Evolutionary conservation across 1,284 basidiomycete genomes (phyloP).

Genomic region (Leccinum ponderosum): DNA sequence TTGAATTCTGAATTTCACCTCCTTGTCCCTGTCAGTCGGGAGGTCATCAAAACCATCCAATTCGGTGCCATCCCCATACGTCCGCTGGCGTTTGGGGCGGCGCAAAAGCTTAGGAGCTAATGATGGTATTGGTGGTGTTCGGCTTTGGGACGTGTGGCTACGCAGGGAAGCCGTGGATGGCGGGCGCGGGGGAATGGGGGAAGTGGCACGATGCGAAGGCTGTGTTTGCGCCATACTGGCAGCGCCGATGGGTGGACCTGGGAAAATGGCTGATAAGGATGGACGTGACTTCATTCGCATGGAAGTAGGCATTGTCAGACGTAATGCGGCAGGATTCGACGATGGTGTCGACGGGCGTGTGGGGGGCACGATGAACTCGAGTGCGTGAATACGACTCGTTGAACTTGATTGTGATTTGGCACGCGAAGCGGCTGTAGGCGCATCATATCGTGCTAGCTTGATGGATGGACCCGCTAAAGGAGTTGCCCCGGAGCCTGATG

Average conservation of each 20-base stretch:
- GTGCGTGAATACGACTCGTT: slow-evolving; percentile 53
- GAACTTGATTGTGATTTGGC: slow-evolving; percentile 70
- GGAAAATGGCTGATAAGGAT: slow-evolving; percentile 72
- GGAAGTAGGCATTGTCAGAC: slow-evolving; percentile 85
- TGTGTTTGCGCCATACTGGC: slow-evolving; percentile 20
- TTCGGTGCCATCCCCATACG: slow-evolving; percentile 92
- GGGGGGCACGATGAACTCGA: slow-evolving; percentile 71
- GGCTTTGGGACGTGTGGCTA: slow-evolving; percentile 33
- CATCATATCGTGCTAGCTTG: slow-evolving; percentile 61
- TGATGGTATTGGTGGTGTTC: slow-evolving; percentile 35
- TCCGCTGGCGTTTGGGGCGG: slow-evolving; percentile 68
- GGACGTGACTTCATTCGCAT: slow-evolving; percentile 71
- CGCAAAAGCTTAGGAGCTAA: slow-evolving; percentile 69
- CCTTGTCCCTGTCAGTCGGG: slow-evolving; percentile 81
- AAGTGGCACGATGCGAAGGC: slow-evolving; percentile 45
- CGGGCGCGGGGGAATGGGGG: slow-evolving; percentile 59
- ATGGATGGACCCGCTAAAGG: slow-evolving; percentile 36
- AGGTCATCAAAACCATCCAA: slow-evolving; percentile 91
- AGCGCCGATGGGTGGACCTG: slow-evolving; percentile 39
- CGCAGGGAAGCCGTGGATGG: slow-evolving; percentile 45
- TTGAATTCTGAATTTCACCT: slow-evolving; percentile 66
- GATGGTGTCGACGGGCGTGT: slow-evolving; percentile 76
- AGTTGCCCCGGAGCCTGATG: slow-evolving; percentile 51
- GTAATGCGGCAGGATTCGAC: slow-evolving; percentile 67
- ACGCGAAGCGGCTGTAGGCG: slow-evolving; percentile 75